These are phyloP conservation scores for Hypoxylon sp. DNA, from an alignment of 2,329 filamentous ascomycete genomes.

Conservation along the genomic window DNA sequence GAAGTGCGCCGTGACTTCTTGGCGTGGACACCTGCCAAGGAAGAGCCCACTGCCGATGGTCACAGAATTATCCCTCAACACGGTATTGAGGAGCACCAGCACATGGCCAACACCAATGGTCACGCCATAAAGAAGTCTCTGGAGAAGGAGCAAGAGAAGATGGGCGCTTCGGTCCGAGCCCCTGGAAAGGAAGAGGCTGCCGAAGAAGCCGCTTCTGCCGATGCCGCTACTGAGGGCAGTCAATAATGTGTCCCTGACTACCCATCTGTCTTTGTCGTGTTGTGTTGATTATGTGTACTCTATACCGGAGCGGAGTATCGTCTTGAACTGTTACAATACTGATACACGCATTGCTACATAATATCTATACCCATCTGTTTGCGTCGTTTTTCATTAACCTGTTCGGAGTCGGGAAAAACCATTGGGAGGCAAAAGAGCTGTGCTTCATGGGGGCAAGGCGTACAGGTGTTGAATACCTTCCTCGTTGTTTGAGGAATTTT, in stretches of 20 bases:
- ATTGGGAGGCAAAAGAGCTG: constrained; percentile 13
- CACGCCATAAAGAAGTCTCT: constrained; percentile 60
- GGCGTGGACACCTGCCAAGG: constrained; percentile 85
- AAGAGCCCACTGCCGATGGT: constrained; percentile 72
- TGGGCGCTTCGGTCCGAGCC: constrained; percentile 51
- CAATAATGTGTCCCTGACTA: not conserved
- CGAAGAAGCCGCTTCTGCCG: constrained; percentile 39
- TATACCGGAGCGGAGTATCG: constrained; percentile 1
- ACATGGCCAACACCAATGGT: constrained; percentile 73
- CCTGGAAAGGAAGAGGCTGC: constrained; percentile 39
- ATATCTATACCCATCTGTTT: constrained; percentile 41
- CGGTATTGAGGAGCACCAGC: constrained; percentile 78
- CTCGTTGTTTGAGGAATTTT: not conserved
- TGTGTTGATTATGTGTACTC: constrained; percentile 2
- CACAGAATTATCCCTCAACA: constrained; percentile 76
- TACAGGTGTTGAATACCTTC: constrained; percentile 10
- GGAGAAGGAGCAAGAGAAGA: constrained; percentile 57
- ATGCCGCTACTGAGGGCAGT: constrained; percentile 27
- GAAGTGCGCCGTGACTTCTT: constrained; percentile 91
- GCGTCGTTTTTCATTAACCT: constrained; percentile 16
- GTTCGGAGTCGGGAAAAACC: constrained; percentile 20
- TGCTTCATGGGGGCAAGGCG: constrained; percentile 16
- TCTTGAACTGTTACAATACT: not conserved
- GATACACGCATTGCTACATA: constrained; percentile 27
- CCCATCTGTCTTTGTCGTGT: not conserved